phyloP scores from a whole-genome alignment of 2,329 filamentous ascomycete species.

The Teratosphaeria pseudoeucalypti region DNA sequence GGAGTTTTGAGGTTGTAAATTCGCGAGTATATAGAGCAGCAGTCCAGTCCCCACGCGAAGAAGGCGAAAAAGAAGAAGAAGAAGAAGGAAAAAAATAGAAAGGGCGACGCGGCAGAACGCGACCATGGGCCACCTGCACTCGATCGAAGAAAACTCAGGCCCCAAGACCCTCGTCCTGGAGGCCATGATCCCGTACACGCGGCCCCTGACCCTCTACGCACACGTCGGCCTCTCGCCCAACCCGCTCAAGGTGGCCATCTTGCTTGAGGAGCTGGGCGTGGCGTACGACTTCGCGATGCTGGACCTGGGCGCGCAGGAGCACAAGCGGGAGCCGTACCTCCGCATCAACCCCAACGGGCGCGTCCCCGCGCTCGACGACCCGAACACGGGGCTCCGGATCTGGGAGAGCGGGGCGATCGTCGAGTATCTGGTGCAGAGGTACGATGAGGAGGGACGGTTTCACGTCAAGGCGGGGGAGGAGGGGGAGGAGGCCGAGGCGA shows the following conservation, averaged over 20 bases:
- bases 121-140: not conserved
- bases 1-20: no score
- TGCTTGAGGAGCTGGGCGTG: conserved; percentile 35
- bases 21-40: not conserved
- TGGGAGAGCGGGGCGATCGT: conserved; percentile 27
- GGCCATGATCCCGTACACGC: not conserved
- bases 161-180: not conserved
- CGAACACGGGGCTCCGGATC: conserved; percentile 33
- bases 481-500: conserved; percentile 15
- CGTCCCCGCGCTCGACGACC: conserved; percentile 37
- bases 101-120: no score
- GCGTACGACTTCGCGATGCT: conserved; percentile 29
- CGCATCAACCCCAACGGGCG: conserved; percentile 33
- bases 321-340: conserved; percentile 32
- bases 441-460: conserved; percentile 23
- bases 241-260: conserved; percentile 35
- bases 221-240: conserved; percentile 25
- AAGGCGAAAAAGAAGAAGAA: no score
- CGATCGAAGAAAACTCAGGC: not conserved
- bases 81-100: not conserved
- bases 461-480: conserved; percentile 21
- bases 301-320: conserved; percentile 23
- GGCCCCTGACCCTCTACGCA: not conserved
- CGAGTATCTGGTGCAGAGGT: conserved; percentile 22
- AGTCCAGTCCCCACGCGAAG: no score